Evolutionary conservation across 2,329 filamentous ascomycete genomes (phyloP), one percentile per base, ranked within the genome.

Genomic region (Colletotrichum godetiae): DNA sequence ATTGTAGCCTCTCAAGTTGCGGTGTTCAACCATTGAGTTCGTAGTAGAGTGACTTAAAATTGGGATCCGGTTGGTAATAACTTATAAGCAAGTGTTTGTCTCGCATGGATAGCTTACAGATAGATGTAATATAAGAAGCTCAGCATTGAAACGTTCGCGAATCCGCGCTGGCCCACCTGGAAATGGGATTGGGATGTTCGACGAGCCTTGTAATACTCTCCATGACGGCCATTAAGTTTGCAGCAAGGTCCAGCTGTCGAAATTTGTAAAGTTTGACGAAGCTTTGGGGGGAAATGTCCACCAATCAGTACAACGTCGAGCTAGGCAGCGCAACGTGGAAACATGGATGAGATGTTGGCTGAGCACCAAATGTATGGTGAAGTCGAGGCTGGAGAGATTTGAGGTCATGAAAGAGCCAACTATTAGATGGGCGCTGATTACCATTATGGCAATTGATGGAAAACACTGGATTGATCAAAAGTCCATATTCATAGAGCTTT

Each of bases 321-420:
- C 42, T 4, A 19, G 46, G 37, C 27, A 33, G 56, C 27, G 56
- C 35, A 67, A 57, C 63, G 33, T 52, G 68, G 68, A 55, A n/a
- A n/a, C 37, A 35, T 12, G 60, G 58, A 42, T 42, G 31, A 24
- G 15, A 24, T 33, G 29, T 11, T 24, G 10, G 29, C 29, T 55
- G 12, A 29, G 7, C 6, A 27, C 10, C 42, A 46, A 27, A 35
- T 19, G n/a, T 2, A 19, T 27, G 13, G 31, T 29, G 56, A 67
- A 35, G 13, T 13, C 27, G 29, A 49, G 29, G 10, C 37, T 11
- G n/a, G n/a, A 37, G 56, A 8, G 3, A 27, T 49, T 49, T 22
- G 19, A 49, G 19, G 7, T 49, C 42, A 49, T 8, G 4, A 49
- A 49, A n/a, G 19, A 8, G 10, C 19, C 19, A 22, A 22, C 19